Conservation (phyloP, 2,329 filamentous ascomycete genomes). For the Trichothecium sympodiale region DNA sequence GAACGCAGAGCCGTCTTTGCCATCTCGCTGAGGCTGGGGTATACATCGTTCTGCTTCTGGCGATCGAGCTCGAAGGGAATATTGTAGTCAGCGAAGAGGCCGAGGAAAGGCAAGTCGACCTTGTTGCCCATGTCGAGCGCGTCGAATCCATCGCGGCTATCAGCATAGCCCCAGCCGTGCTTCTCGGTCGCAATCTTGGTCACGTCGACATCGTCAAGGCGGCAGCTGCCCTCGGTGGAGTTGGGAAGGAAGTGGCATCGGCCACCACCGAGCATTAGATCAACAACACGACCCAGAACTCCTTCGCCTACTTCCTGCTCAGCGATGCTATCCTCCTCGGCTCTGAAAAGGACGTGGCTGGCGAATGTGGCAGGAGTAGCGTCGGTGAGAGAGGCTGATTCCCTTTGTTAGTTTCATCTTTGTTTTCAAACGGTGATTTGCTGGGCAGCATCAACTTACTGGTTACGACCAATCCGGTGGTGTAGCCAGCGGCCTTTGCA, state of each 20-base stretch:
- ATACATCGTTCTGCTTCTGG: slow-evolving; percentile 62
- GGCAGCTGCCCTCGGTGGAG: slow-evolving; percentile 67
- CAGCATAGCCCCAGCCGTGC: slow-evolving; percentile 68
- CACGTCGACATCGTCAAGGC: slow-evolving; percentile 67
- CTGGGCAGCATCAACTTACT: slow-evolving; percentile 55
- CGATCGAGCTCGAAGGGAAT: slow-evolving; percentile 93
- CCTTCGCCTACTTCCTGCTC: slow-evolving; percentile 86
- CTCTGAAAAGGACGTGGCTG: slow-evolving; percentile 15
- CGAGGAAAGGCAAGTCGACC: slow-evolving; percentile 70
- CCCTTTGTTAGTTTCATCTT: too few species aligned
- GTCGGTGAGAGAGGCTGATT: slow-evolving; percentile 52
- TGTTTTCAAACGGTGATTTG: too few species aligned
- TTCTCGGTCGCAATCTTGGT: slow-evolving; percentile 61
- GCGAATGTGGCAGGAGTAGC: slow-evolving; percentile 95
- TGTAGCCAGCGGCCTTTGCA: slow-evolving; percentile 82
- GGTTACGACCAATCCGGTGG: slow-evolving; percentile 88
- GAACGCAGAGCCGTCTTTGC: slow-evolving; percentile 68
- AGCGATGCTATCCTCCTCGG: slow-evolving; percentile 81
- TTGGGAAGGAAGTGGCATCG: slow-evolving; percentile 90
- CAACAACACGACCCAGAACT: slow-evolving; percentile 75
- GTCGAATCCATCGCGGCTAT: slow-evolving; percentile 65
- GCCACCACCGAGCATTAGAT: slow-evolving; percentile 87
- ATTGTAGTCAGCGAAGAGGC: slow-evolving; percentile 71
- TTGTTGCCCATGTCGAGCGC: slow-evolving; percentile 54
- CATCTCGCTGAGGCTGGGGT: slow-evolving; percentile 90